Evolutionary conservation across 2,329 filamentous ascomycete genomes (phyloP).

Genomic region (Paracorniculantispora psalliotae): DNA sequence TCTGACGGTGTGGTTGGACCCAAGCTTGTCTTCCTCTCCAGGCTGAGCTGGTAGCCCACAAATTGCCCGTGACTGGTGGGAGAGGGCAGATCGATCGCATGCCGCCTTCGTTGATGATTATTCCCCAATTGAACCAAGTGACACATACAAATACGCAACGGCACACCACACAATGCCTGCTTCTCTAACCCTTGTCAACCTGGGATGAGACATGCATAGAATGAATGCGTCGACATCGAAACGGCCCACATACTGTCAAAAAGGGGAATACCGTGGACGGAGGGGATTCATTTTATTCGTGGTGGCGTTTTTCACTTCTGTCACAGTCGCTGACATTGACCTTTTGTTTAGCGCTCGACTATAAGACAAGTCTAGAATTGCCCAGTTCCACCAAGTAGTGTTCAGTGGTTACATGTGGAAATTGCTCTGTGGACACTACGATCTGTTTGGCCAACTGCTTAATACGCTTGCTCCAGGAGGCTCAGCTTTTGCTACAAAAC

Average conservation of each 20-base stretch:
- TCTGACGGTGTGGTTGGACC: neutral
- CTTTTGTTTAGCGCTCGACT: neutral
- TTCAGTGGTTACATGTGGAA: neutral
- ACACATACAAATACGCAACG: neutral
- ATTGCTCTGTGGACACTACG: neutral
- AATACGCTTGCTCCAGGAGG: neutral
- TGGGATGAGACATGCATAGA: slow-evolving; percentile 8
- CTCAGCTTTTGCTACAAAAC: neutral
- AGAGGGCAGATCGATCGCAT: slow-evolving; percentile 5
- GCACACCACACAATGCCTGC: neutral
- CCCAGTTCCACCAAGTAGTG: neutral
- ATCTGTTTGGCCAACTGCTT: neutral
- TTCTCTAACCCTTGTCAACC: slow-evolving; percentile 7
- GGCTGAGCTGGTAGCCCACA: neutral
- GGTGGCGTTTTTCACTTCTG: neutral
- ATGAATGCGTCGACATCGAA: neutral
- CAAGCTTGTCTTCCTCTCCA: neutral
- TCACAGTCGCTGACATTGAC: no score
- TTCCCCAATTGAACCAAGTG: neutral
- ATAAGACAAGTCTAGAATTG: neutral
- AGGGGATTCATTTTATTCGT: neutral
- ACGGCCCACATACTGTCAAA: neutral
- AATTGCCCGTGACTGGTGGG: neutral
- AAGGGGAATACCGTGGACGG: neutral
- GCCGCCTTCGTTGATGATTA: neutral